Evolutionary conservation across 2,329 filamentous ascomycete genomes (phyloP).

Genomic region (Metarhizium sp.): DNA sequence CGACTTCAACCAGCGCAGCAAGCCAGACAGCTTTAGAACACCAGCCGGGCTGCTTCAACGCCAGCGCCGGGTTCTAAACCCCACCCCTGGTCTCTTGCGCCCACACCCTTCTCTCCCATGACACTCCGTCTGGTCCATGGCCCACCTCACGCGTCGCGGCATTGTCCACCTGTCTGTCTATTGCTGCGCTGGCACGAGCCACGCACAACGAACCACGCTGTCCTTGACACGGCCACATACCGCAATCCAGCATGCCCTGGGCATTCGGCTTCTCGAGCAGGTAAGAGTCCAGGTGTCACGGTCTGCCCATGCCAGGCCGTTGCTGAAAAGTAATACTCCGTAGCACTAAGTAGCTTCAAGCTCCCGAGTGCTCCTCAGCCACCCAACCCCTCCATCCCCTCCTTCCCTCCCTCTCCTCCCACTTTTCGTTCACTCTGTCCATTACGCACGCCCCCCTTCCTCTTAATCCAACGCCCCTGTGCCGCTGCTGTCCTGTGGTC

Average conservation of each 20-base stretch:
- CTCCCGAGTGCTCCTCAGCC: conserved; percentile 18
- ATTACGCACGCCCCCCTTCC: conserved; percentile 10
- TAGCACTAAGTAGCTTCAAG: neutral
- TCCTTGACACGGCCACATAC: neutral
- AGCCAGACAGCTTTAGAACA: neutral
- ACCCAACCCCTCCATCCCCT: conserved; percentile 14
- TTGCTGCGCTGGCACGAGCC: conserved; percentile 17
- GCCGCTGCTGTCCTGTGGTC: conserved; percentile 3
- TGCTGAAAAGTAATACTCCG: neutral
- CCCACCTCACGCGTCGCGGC: conserved; percentile 4
- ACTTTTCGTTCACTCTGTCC: conserved; percentile 12
- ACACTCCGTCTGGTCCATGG: neutral
- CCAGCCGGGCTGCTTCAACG: neutral
- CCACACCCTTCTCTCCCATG: neutral
- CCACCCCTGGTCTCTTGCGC: neutral
- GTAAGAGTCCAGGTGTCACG: neutral
- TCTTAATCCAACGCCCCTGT: conserved; percentile 10
- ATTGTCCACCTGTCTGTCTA: neutral
- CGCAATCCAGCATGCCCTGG: conserved; percentile 2
- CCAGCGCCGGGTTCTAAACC: neutral
- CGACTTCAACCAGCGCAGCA: neutral
- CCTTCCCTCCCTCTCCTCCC: conserved; percentile 10
- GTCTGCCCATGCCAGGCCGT: neutral
- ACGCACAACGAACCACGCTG: neutral
- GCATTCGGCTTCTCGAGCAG: neutral